Evolutionary conservation across 805 yeast species (phyloP).

Genomic region (Candida sonorensis): DNA sequence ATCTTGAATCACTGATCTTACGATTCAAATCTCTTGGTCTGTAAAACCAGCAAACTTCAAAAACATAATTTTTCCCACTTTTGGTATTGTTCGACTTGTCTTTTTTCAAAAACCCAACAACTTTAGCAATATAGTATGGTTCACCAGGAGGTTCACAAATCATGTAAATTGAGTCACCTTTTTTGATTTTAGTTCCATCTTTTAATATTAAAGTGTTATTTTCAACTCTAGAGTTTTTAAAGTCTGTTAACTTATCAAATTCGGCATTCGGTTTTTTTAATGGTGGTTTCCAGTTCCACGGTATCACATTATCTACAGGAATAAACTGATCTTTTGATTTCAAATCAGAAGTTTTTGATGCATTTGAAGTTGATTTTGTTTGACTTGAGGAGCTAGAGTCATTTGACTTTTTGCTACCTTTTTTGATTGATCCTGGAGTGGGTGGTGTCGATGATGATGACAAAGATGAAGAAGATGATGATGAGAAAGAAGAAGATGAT

Average conservation of each 20-base stretch:
- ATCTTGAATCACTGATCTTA: constrained; percentile 60
- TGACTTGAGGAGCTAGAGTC: no score
- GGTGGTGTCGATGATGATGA: constrained; percentile 1
- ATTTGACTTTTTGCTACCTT: no score
- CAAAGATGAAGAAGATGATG: constrained; percentile 3
- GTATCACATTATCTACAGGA: constrained; percentile 29
- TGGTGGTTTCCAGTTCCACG: constrained; percentile 48
- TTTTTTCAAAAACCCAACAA: constrained; percentile 61
- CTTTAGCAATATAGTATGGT: constrained; percentile 83
- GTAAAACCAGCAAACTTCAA: constrained; percentile 86
- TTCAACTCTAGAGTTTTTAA: constrained; percentile 35
- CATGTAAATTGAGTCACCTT: constrained; percentile 71
- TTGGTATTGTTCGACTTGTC: constrained; percentile 27
- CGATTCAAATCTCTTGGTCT: constrained; percentile 80
- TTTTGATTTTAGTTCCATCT: constrained; percentile 30
- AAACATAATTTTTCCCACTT: constrained; percentile 46
- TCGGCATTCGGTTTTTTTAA: constrained; percentile 26
- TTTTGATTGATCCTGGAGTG: no score
- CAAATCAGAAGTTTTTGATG: no score
- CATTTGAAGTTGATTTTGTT: constrained; percentile 1
- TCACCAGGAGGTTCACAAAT: constrained; percentile 91
- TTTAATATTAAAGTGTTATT: constrained; percentile 35
- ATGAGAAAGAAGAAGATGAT: constrained; percentile 1
- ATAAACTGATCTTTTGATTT: constrained; percentile 12
- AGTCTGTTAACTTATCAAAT: constrained; percentile 38